Percentiles rank a stretch among this genome's conserved stretches.
Conservation (phyloP, 352 stramenopile genomes). For the Phytophthora uliginosa region DNA sequence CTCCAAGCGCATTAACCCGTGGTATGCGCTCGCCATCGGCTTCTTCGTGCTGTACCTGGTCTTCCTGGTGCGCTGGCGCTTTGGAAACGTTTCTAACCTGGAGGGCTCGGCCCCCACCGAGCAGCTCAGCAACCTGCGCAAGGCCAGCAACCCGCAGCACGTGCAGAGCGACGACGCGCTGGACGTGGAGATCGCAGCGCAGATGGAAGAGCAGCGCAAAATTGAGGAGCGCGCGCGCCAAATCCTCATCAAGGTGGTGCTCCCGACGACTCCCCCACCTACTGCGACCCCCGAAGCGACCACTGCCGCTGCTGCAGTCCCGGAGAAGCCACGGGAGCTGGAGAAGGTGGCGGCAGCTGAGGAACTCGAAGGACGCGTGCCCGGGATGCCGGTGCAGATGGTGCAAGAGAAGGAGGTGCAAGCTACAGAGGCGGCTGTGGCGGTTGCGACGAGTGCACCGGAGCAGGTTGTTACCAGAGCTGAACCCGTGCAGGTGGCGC, state of each 20-base stretch:
- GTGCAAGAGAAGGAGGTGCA: slow-evolving; percentile 18
- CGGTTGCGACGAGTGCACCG: not conserved
- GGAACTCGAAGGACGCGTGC: slow-evolving; percentile 29
- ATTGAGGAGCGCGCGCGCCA: slow-evolving; percentile 27
- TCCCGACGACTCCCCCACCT: slow-evolving; percentile 19
- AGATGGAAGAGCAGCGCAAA: slow-evolving; percentile 28
- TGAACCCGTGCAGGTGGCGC: not conserved
- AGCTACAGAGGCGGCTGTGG: slow-evolving; percentile 10
- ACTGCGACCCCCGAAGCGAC: slow-evolving; percentile 14
- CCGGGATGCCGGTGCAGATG: slow-evolving; percentile 23
- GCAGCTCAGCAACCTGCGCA: slow-evolving; percentile 44
- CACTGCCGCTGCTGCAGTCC: not conserved
- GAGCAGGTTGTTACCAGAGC: slow-evolving; percentile 11
- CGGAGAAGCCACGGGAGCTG: slow-evolving; percentile 14
- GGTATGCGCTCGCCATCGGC: slow-evolving; percentile 22
- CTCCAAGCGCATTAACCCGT: slow-evolving; percentile 25
- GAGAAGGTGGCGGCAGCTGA: slow-evolving; percentile 14
- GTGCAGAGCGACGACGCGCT: slow-evolving; percentile 27
- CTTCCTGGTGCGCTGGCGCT: slow-evolving; percentile 36
- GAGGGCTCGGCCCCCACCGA: slow-evolving; percentile 27
- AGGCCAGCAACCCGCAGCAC: slow-evolving; percentile 24
- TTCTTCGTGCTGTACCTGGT: slow-evolving; percentile 42
- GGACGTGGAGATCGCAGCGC: slow-evolving; percentile 26
- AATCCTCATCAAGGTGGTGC: slow-evolving; percentile 39
- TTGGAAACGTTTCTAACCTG: slow-evolving; percentile 25